Conservation (phyloP, 768 basidiomycete species). For the Psilocybe sp. region DNA sequence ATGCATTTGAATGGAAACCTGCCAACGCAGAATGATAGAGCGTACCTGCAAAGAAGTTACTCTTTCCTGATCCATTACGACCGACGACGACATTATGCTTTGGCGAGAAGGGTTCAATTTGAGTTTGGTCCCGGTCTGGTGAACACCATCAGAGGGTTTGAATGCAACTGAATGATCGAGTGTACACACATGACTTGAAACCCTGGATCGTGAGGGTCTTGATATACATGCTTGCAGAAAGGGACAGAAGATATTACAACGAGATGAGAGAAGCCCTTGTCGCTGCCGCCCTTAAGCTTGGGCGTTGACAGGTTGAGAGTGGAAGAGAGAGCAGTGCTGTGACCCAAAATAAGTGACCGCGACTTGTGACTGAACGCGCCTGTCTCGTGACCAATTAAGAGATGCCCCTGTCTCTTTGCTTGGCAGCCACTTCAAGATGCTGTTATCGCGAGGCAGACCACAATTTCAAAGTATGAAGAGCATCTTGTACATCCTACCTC, state of each 20-base stretch:
- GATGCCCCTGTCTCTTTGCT: too few species aligned
- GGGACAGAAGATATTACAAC: conserved; percentile 1
- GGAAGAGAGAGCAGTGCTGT: too few species aligned
- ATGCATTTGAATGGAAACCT: neutral
- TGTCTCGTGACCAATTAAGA: too few species aligned
- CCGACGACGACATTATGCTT: conserved; percentile 97
- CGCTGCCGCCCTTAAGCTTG: too few species aligned
- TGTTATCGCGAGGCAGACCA: too few species aligned
- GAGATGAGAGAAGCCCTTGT: neutral
- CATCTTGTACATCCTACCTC: too few species aligned
- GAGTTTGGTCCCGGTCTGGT: conserved; percentile 81
- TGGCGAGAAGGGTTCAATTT: conserved; percentile 92
- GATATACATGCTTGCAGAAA: conserved; percentile 58
- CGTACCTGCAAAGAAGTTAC: conserved; percentile 95
- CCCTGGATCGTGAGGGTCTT: conserved; percentile 90
- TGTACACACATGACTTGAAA: conserved; percentile 88
- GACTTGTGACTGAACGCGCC: too few species aligned
- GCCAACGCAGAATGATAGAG: neutral
- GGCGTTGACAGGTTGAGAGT: too few species aligned
- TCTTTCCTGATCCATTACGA: conserved; percentile 96
- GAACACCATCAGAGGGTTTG: conserved; percentile 5
- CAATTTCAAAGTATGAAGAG: too few species aligned
- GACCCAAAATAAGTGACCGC: too few species aligned
- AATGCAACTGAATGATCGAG: neutral
- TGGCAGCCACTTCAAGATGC: too few species aligned